These are phyloP conservation scores for Aspergillus awamori DNA, from an alignment of 2,329 filamentous ascomycete genomes.

Conservation along the genomic window DNA sequence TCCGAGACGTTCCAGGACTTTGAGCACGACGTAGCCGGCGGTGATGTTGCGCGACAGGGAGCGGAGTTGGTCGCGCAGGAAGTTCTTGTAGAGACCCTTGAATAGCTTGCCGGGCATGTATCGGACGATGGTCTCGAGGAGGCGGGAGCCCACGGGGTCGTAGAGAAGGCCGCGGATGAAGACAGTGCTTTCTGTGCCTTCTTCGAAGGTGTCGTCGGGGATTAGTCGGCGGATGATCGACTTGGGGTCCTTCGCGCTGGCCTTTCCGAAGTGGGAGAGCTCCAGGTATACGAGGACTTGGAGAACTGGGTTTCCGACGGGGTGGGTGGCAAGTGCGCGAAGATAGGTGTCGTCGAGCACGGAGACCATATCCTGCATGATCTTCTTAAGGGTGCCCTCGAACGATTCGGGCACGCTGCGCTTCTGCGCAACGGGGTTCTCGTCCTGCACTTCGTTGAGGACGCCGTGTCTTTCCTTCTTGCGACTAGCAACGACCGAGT, in stretches of 20 bases:
- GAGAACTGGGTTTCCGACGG: conserved; percentile 88
- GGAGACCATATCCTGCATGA: conserved; percentile 75
- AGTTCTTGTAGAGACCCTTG: conserved; percentile 79
- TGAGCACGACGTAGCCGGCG: conserved; percentile 83
- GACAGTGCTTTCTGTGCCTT: conserved; percentile 71
- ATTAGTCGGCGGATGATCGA: conserved; percentile 76
- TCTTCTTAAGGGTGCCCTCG: conserved; percentile 72
- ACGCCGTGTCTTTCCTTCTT: conserved; percentile 83
- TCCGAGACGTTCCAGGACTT: conserved; percentile 78
- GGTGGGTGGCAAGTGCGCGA: conserved; percentile 81
- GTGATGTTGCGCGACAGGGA: conserved; percentile 86
- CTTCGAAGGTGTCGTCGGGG: conserved; percentile 74
- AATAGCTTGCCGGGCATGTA: conserved; percentile 85
- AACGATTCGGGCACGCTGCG: conserved; percentile 76
- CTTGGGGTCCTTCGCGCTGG: conserved; percentile 64
- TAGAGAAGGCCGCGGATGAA: conserved; percentile 89
- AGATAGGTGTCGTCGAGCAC: conserved; percentile 78
- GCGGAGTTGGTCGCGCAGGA: conserved; percentile 78
- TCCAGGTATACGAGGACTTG: conserved; percentile 89
- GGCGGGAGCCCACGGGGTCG: conserved; percentile 83
- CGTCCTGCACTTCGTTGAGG: conserved; percentile 55
- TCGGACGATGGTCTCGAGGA: conserved; percentile 83
- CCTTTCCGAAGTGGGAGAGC: conserved; percentile 71
- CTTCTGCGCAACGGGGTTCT: conserved; percentile 51
- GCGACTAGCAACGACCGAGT: conserved; percentile 82